Evolutionary conservation across 1,139 yeast genomes (phyloP).

Genomic region (Taiozyma sp.): DNA sequence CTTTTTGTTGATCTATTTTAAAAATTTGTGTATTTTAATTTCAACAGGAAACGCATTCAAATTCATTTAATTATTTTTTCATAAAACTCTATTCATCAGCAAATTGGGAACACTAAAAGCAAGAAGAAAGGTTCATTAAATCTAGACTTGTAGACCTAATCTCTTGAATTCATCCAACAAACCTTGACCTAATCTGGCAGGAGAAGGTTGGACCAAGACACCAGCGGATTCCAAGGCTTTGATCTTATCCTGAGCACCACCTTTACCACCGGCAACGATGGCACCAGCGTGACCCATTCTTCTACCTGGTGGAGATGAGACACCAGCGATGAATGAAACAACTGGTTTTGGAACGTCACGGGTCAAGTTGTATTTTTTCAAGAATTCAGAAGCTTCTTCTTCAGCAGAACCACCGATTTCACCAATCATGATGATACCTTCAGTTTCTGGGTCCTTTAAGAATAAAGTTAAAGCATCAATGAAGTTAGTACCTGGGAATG

Average conservation of each 20-base stretch:
- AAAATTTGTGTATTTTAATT: background rate
- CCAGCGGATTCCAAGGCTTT: slow-evolving; percentile 89
- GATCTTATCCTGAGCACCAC: slow-evolving; percentile 97
- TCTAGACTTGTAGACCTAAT: slow-evolving; percentile 12
- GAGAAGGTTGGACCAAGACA: slow-evolving; percentile 91
- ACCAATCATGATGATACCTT: slow-evolving; percentile 97
- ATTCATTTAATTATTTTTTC: background rate
- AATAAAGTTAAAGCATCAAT: slow-evolving; percentile 91
- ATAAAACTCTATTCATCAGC: background rate
- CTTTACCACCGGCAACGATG: slow-evolving; percentile 97
- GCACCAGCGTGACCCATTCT: slow-evolving; percentile 99
- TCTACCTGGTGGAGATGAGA: slow-evolving; percentile 99
- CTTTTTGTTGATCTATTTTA: background rate
- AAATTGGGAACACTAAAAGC: background rate
- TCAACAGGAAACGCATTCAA: background rate
- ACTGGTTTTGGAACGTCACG: slow-evolving; percentile 96
- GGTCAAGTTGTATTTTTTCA: slow-evolving; percentile 83
- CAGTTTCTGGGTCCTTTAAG: slow-evolving; percentile 87
- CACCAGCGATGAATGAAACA: slow-evolving; percentile 97
- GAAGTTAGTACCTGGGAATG: slow-evolving; percentile 99
- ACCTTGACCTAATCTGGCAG: slow-evolving; percentile 96
- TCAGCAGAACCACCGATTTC: slow-evolving; percentile 99
- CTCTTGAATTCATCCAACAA: slow-evolving; percentile 71
- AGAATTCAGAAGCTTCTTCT: slow-evolving; percentile 97
- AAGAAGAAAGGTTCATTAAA: background rate